phyloP scores from a whole-genome alignment of 495 filamentous ascomycete species.

The Penicillium crystallinum region DNA sequence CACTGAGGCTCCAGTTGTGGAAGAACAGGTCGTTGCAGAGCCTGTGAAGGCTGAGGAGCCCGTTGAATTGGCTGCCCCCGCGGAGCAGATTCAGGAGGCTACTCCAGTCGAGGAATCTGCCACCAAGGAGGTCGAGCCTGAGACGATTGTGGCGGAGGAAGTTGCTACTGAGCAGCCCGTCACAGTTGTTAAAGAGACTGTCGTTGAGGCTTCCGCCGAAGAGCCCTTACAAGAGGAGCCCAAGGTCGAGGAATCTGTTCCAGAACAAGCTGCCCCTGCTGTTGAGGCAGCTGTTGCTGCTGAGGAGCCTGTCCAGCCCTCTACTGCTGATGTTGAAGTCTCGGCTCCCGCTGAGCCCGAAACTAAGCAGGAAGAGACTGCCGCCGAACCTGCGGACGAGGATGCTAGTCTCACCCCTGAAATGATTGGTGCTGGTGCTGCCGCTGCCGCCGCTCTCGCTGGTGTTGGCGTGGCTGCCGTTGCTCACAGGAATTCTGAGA shows the following conservation, averaged over 20 bases:
- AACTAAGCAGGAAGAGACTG: constrained; percentile 8
- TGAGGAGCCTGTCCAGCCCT: not conserved
- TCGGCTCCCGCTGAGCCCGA: constrained; percentile 2
- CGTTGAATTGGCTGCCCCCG: too few relatives aligned
- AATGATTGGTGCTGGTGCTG: constrained; percentile 23
- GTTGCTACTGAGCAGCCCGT: not conserved
- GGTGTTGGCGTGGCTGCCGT: constrained; percentile 17
- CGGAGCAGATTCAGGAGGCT: not conserved
- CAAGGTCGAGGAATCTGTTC: constrained; percentile 2
- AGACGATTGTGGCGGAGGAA: constrained; percentile 9
- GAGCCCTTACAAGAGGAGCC: constrained; percentile 3
- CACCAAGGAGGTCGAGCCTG: constrained; percentile 1
- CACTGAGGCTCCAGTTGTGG: constrained; percentile 1
- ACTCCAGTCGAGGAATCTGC: constrained; percentile 1
- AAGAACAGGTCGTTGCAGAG: constrained; percentile 4
- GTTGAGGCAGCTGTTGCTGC: not conserved
- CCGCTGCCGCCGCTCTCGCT: constrained; percentile 20
- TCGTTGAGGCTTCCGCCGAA: constrained; percentile 2
- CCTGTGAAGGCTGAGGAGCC: not conserved
- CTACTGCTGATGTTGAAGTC: not conserved
- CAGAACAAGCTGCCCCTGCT: constrained; percentile 1
- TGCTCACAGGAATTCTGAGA: constrained; percentile 15
- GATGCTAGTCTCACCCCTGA: constrained; percentile 21
- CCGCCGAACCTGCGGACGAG: constrained; percentile 3
- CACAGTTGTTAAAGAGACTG: not conserved